Evolutionary conservation across 116 monocot species (phyloP).

Genomic region (Cymodocea nodosa): DNA sequence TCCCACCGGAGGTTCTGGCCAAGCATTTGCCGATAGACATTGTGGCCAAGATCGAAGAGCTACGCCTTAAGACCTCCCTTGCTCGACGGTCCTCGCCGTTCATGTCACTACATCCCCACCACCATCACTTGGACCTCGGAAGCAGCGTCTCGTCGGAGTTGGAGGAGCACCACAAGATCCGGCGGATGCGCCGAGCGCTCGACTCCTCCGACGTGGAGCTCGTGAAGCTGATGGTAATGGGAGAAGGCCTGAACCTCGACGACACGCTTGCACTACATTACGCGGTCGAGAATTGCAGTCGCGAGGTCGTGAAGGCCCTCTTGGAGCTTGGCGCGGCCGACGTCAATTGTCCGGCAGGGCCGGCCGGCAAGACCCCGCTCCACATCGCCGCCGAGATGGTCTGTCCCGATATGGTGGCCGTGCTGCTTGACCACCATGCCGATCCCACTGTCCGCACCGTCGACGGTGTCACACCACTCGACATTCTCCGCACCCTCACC

Average conservation of each 20-base stretch:
- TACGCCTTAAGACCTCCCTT: conserved; percentile 64
- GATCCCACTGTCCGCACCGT: conserved; percentile 66
- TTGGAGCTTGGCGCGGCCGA: conserved; percentile 86
- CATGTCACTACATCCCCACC: conserved; percentile 15
- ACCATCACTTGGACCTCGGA: conserved; percentile 22
- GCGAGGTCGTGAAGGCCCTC: conserved; percentile 80
- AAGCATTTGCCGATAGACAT: conserved; percentile 86
- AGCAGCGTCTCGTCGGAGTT: conserved; percentile 12
- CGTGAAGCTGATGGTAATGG: conserved; percentile 93
- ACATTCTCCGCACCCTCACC: conserved; percentile 65
- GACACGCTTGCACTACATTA: conserved; percentile 82
- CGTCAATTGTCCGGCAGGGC: conserved; percentile 76
- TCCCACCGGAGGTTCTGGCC: conserved; percentile 71
- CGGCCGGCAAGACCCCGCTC: conserved; percentile 63
- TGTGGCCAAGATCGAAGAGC: conserved; percentile 76
- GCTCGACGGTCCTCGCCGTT: conserved; percentile 23
- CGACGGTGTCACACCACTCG: conserved; percentile 77
- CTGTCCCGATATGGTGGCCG: conserved; percentile 86
- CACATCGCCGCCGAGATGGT: conserved; percentile 91
- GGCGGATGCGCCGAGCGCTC: conserved; percentile 83
- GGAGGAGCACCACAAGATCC: conserved; percentile 78
- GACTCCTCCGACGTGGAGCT: conserved; percentile 92
- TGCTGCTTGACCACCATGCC: conserved; percentile 90
- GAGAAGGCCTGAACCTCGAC: conserved; percentile 84
- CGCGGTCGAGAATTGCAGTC: conserved; percentile 74